These are phyloP conservation scores for Mycena indigotica DNA, from an alignment of 768 basidiomycete species.

Conservation along the genomic window DNA sequence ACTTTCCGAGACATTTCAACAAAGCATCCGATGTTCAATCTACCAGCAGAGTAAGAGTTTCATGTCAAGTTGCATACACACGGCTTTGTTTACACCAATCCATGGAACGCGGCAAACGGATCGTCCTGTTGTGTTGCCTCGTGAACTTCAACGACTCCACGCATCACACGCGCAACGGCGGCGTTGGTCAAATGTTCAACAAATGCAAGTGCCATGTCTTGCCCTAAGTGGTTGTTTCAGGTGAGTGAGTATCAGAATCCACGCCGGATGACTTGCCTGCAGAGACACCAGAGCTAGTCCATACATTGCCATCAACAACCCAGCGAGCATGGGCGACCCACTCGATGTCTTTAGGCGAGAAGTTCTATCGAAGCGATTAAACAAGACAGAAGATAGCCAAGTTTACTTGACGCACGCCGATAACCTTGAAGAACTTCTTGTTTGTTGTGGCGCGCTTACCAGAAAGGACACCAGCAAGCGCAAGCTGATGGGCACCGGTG, in stretches of 20 bases:
- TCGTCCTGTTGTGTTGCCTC: conserved; percentile 26
- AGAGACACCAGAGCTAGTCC: conserved; percentile 39
- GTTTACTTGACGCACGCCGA: conserved; percentile 23
- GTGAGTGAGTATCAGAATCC: neutral
- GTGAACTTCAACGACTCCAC: conserved; percentile 24
- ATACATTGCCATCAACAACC: conserved; percentile 37
- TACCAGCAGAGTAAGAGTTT: no score
- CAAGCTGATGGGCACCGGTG: conserved; percentile 35
- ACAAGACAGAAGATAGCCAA: no score
- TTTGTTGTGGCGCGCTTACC: conserved; percentile 42
- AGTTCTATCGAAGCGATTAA: conserved; percentile 9
- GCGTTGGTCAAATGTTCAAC: conserved; percentile 31
- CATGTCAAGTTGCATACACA: no score
- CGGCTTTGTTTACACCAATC: conserved; percentile 26
- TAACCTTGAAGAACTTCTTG: conserved; percentile 31
- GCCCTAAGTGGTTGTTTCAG: conserved; percentile 20
- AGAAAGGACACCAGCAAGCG: conserved; percentile 32
- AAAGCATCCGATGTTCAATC: no score
- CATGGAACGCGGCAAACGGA: conserved; percentile 30
- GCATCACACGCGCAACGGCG: conserved; percentile 20
- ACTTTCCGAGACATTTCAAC: no score
- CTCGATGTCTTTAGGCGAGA: conserved; percentile 27
- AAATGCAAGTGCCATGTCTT: conserved; percentile 39
- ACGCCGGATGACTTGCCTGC: conserved; percentile 28
- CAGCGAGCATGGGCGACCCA: conserved; percentile 41